Evolutionary conservation across 2,329 filamentous ascomycete species (phyloP).

Genomic region (Botrytis tulipae): DNA sequence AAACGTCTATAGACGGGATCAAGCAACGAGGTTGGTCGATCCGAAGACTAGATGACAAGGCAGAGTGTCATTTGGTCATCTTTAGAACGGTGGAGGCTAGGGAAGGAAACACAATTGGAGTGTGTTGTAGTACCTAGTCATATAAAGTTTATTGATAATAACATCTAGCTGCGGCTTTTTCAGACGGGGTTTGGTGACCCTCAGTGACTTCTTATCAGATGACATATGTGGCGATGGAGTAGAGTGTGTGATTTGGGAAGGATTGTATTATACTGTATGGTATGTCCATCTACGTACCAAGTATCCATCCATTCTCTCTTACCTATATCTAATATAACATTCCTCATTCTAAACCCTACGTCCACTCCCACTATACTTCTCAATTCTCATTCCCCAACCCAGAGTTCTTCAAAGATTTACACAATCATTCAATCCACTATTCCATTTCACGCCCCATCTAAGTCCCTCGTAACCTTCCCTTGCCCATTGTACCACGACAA

Average conservation of each 20-base stretch:
- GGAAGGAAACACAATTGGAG: too few relatives aligned
- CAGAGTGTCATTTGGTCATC: not conserved
- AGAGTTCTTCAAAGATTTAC: fast-evolving
- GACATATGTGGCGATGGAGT: not conserved
- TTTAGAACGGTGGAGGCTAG: too few relatives aligned
- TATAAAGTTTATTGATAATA: too few relatives aligned
- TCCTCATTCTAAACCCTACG: not conserved
- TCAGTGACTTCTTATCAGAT: fast-evolving
- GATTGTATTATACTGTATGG: not conserved
- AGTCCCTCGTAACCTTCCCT: too few relatives aligned
- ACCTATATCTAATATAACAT: not conserved
- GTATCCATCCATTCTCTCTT: not conserved
- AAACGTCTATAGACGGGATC: not conserved
- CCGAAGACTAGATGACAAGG: not conserved
- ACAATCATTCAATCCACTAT: not conserved
- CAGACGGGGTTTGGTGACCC: not conserved
- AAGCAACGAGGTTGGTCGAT: not conserved
- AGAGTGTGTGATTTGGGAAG: not conserved
- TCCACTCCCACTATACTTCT: fast-evolving
- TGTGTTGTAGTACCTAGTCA: too few relatives aligned
- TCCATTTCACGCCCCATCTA: too few relatives aligned
- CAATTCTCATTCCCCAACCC: not conserved
- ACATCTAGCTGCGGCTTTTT: not conserved
- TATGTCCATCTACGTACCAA: not conserved
- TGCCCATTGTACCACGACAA: not conserved